phyloP scores from a whole-genome alignment of 306 rosid species.

The Cotoneaster glaucophyllus region DNA sequence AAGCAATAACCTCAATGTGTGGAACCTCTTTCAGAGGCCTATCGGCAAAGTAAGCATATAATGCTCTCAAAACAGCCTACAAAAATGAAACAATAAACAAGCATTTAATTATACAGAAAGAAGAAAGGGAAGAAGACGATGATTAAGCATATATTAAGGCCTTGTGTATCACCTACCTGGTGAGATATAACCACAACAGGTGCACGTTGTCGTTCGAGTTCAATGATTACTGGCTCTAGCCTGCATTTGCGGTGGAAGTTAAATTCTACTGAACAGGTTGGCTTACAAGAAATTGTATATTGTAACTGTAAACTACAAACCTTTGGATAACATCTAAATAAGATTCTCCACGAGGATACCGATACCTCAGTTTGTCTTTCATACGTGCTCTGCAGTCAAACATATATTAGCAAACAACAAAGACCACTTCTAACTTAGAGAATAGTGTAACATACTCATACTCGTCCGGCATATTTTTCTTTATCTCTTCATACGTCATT shows the following conservation, averaged over 20 bases:
- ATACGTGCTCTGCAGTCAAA: conserved; percentile 61
- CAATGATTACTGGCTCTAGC: conserved; percentile 96
- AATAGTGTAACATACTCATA: conserved; percentile 60
- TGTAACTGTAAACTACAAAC: conserved; percentile 27
- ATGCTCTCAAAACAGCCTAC: conserved; percentile 97
- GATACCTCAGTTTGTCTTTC: conserved; percentile 93
- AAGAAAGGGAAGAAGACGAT: neutral
- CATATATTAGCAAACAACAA: neutral
- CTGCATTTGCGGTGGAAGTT: conserved; percentile 37
- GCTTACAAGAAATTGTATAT: conserved; percentile 1
- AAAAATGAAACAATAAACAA: conserved; percentile 13
- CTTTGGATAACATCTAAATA: conserved; percentile 97
- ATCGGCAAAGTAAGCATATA: conserved; percentile 96
- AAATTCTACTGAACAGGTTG: conserved; percentile 11
- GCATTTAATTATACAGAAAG: neutral
- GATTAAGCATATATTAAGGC: neutral
- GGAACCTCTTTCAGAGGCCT: conserved; percentile 94
- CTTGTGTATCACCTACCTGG: conserved; percentile 68
- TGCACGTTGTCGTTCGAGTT: conserved; percentile 96
- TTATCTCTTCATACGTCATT: conserved; percentile 88
- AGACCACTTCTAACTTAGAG: neutral
- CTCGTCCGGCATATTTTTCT: conserved; percentile 97
- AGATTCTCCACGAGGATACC: conserved; percentile 98
- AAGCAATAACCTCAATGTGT: conserved; percentile 69
- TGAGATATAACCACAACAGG: conserved; percentile 97